Conservation (phyloP, 495 filamentous ascomycete species). For the Penicilliopsis zonata region DNA sequence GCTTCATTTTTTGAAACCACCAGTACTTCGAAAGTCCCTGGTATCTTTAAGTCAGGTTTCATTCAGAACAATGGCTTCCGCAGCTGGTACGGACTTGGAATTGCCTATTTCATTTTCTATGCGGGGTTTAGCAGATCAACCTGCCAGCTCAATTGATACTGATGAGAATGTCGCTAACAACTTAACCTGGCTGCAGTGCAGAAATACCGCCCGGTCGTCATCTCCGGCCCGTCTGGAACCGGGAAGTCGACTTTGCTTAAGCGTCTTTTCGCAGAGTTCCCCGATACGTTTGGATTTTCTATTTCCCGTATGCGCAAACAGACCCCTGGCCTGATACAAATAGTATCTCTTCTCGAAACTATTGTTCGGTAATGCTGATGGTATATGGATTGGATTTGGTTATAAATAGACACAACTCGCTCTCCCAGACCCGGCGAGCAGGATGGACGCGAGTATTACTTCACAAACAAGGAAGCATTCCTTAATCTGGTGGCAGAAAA, state of each 20-base stretch:
- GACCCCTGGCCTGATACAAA: too few relatives aligned
- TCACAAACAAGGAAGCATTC: conserved; percentile 58
- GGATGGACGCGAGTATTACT: conserved; percentile 75
- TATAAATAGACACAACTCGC: conserved; percentile 60
- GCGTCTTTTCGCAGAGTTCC: conserved; percentile 54
- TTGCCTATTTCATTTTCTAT: too few relatives aligned
- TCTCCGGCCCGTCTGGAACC: conserved; percentile 75
- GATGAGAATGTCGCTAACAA: conserved; percentile 1
- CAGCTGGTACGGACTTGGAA: conserved; percentile 19
- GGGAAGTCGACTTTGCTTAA: conserved; percentile 84
- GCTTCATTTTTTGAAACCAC: too few relatives aligned
- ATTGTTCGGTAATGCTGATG: not conserved
- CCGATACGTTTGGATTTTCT: conserved; percentile 67
- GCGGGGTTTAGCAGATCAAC: too few relatives aligned
- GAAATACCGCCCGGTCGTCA: conserved; percentile 57
- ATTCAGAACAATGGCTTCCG: conserved; percentile 22
- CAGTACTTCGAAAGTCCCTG: too few relatives aligned
- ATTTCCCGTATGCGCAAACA: conserved; percentile 58
- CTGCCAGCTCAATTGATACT: conserved; percentile 1
- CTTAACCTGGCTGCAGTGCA: conserved; percentile 9
- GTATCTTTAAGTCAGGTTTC: too few relatives aligned
- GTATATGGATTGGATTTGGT: not conserved
- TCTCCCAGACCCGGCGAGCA: conserved; percentile 62
- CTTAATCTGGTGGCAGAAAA: conserved; percentile 50
- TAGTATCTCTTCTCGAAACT: too few relatives aligned